phyloP scores from a whole-genome alignment of 768 basidiomycete genomes.

The Kwoniella shandongensis region DNA sequence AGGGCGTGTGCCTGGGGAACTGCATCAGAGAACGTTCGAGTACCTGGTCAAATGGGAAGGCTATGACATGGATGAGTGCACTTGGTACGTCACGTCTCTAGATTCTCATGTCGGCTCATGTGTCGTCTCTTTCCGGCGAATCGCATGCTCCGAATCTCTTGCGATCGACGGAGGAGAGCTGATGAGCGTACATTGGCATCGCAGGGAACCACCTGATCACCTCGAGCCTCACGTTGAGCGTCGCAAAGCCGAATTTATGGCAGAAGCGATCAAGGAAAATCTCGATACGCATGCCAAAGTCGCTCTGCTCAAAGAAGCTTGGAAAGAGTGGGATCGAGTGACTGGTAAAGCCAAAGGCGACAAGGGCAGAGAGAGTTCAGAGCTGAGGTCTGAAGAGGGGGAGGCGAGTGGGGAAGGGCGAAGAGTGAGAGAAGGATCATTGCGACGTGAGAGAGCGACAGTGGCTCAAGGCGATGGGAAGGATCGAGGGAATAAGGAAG shows the following conservation, averaged over 20 bases:
- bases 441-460: neutral
- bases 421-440: constrained; percentile 1
- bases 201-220: constrained; percentile 19
- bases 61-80: constrained; percentile 17
- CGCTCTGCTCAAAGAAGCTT: constrained; percentile 11
- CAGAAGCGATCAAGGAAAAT: neutral
- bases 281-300: neutral
- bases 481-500: no score
- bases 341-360: constrained; percentile 3
- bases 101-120: no score
- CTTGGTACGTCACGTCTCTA: constrained; percentile 21
- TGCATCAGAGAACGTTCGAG: constrained; percentile 5
- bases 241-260: neutral
- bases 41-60: constrained; percentile 25
- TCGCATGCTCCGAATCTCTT: neutral
- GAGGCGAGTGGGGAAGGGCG: neutral
- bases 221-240: constrained; percentile 11
- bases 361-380: neutral
- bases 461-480: no score
- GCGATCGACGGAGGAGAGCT: no score
- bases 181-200: no score
- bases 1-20: neutral
- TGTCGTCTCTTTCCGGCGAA: neutral
- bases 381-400: neutral
- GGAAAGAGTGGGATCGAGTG: constrained; percentile 7